Conservation (phyloP, 2,329 filamentous ascomycete species). For the Fusarium sp. region DNA sequence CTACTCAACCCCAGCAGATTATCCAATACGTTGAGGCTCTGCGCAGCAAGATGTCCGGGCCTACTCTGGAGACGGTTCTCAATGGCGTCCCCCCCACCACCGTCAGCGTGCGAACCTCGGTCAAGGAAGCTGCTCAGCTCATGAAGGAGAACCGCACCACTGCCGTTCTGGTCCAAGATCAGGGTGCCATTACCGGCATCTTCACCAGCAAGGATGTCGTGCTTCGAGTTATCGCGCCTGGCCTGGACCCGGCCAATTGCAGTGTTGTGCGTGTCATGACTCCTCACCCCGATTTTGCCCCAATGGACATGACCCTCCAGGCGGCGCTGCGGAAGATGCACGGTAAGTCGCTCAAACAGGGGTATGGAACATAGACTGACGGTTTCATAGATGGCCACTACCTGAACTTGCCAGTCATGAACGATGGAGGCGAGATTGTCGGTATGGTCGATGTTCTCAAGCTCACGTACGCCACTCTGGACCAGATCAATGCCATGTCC, state of each 20-base stretch:
- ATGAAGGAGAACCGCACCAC: conserved; percentile 99
- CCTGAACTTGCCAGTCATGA: conserved; percentile 98
- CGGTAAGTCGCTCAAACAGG: conserved; percentile 63
- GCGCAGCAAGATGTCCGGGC: conserved; percentile 95
- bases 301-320: conserved; percentile 99
- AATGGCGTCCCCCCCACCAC: conserved; percentile 92
- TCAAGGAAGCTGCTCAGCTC: conserved; percentile 90
- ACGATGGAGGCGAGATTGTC: conserved; percentile 94
- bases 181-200: conserved; percentile 96
- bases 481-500: conserved; percentile 96
- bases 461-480: conserved; percentile 95
- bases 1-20: conserved; percentile 96
- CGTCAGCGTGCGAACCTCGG: conserved; percentile 93
- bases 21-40: conserved; percentile 99
- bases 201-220: conserved; percentile 99
- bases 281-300: conserved; percentile 97
- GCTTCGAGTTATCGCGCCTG: conserved; percentile 94
- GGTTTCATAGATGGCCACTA: conserved; percentile 86
- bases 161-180: conserved; percentile 93
- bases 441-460: conserved; percentile 99
- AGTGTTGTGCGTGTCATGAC: conserved; percentile 99
- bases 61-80: conserved; percentile 91
- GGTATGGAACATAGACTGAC: conserved; percentile 12
- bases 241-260: conserved; percentile 91
- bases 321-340: conserved; percentile 99